A percentile compares a stretch with the other conserved stretches of the same genome.
These are phyloP conservation scores for Teunomyces tritomae DNA, from an alignment of 805 yeast species.

Conservation along the genomic window DNA sequence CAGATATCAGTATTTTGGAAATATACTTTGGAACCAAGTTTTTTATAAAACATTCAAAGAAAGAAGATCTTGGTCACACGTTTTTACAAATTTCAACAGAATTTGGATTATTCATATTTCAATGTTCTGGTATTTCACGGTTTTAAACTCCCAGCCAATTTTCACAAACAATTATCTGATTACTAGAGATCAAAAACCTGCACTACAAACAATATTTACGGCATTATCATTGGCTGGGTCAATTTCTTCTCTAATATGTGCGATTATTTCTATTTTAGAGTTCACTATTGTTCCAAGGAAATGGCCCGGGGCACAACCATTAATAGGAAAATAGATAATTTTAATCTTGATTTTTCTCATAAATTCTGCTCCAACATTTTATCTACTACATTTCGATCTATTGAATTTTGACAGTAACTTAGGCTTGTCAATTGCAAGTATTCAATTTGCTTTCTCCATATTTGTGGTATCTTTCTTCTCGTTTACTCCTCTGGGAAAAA, in stretches of 20 bases:
- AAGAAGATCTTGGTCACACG: constrained; percentile 49
- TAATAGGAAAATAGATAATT: constrained; percentile 13
- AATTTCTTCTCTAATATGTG: constrained; percentile 30
- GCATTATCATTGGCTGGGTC: constrained; percentile 46
- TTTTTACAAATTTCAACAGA: constrained; percentile 48
- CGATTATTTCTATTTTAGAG: constrained; percentile 25
- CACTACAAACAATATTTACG: constrained; percentile 42
- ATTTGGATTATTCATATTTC: constrained; percentile 53
- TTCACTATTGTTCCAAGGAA: constrained; percentile 23
- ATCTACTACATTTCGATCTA: constrained; percentile 24
- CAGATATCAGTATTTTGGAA: constrained; percentile 29
- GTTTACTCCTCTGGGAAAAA: constrained; percentile 21
- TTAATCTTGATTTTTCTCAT: constrained; percentile 15
- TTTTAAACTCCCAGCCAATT: constrained; percentile 49
- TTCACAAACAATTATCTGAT: constrained; percentile 44
- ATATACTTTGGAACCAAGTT: constrained; percentile 39
- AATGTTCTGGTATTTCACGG: constrained; percentile 51
- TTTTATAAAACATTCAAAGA: constrained; percentile 49
- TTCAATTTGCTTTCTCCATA: constrained; percentile 28
- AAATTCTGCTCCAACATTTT: constrained; percentile 29
- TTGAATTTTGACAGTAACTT: constrained; percentile 18
- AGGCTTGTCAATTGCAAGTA: constrained; percentile 14
- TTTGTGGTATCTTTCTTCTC: constrained; percentile 28
- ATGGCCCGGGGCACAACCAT: constrained; percentile 20
- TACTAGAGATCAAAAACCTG: constrained; percentile 33